A percentile compares a stretch with the other conserved stretches of the same genome.
Conservation (phyloP, 768 basidiomycete genomes). For the Hericium coralloides region DNA sequence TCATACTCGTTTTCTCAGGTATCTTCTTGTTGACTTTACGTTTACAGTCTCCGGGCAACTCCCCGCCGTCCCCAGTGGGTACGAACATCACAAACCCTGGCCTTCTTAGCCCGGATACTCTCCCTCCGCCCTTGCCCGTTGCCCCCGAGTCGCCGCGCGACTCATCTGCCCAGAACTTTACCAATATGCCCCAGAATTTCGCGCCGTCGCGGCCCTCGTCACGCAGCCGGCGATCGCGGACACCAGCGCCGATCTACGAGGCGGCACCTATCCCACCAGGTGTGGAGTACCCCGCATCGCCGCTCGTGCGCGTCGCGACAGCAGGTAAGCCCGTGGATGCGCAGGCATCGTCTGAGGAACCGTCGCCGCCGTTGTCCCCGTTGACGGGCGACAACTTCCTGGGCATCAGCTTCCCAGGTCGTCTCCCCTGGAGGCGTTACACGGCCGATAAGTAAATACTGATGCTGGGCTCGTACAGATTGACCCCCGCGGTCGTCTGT, state of each 20-base stretch:
- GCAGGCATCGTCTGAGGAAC: background rate
- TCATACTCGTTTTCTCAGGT: no score
- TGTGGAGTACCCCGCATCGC: conserved; percentile 10
- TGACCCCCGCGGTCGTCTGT: background rate
- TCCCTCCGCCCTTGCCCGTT: conserved; percentile 13
- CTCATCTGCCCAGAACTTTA: conserved; percentile 1
- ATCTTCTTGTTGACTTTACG: background rate
- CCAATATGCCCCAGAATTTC: conserved; percentile 1
- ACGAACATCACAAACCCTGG: conserved; percentile 14
- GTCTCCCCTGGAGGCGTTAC: background rate
- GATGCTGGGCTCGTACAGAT: background rate
- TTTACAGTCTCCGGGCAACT: conserved; percentile 15
- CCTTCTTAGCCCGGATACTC: conserved; percentile 22
- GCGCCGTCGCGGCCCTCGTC: background rate
- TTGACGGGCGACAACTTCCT: background rate
- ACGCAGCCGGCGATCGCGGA: background rate
- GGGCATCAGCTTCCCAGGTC: background rate
- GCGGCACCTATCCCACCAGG: conserved; percentile 8
- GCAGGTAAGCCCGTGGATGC: background rate
- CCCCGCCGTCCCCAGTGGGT: conserved; percentile 11
- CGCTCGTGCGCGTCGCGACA: background rate
- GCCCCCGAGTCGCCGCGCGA: background rate
- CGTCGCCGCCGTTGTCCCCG: background rate
- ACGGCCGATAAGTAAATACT: background rate
- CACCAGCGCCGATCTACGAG: conserved; percentile 3